Evolutionary conservation across 352 stramenopile species (phyloP).

Genomic region (Halophytophthora batemanensis): DNA sequence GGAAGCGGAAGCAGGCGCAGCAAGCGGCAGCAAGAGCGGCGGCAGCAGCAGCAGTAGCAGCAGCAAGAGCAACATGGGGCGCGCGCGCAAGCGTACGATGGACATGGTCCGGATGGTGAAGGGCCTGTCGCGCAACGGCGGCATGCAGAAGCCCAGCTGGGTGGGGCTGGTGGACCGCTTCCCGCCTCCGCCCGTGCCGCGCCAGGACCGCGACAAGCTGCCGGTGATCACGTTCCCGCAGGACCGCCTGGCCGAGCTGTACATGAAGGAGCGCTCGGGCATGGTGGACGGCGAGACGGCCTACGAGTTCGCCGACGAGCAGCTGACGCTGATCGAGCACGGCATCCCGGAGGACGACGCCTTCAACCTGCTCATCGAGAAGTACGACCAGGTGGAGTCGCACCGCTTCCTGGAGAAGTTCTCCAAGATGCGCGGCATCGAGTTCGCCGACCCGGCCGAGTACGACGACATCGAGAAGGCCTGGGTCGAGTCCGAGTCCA

Average conservation of each 20-base stretch:
- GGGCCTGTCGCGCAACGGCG: slow-evolving; percentile 73
- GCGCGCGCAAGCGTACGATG: slow-evolving; percentile 71
- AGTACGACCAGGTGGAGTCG: slow-evolving; percentile 88
- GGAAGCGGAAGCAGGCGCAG: too few relatives aligned
- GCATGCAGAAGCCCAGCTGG: slow-evolving; percentile 71
- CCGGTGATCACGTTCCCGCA: slow-evolving; percentile 83
- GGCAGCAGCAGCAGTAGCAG: not conserved
- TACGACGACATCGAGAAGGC: slow-evolving; percentile 81
- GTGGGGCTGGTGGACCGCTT: slow-evolving; percentile 74
- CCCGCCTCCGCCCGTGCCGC: slow-evolving; percentile 68
- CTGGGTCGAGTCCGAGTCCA: slow-evolving; percentile 78
- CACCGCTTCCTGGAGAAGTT: slow-evolving; percentile 82
- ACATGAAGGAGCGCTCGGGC: slow-evolving; percentile 70
- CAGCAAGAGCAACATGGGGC: slow-evolving; percentile 50
- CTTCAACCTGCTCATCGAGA: slow-evolving; percentile 80
- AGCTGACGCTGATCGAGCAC: slow-evolving; percentile 83
- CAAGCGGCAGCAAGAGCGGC: too few relatives aligned
- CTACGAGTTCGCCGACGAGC: slow-evolving; percentile 86
- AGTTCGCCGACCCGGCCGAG: slow-evolving; percentile 64
- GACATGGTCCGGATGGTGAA: slow-evolving; percentile 80
- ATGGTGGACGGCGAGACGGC: slow-evolving; percentile 75
- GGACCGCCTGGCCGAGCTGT: slow-evolving; percentile 79
- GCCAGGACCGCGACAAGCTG: slow-evolving; percentile 69
- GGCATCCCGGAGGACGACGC: slow-evolving; percentile 77
- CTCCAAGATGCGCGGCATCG: slow-evolving; percentile 75